A percentile compares a stretch with the other conserved stretches of the same genome.
These are phyloP conservation scores for Mercurialis annua DNA, from an alignment of 345 rosid genomes.

Conservation along the genomic window DNA sequence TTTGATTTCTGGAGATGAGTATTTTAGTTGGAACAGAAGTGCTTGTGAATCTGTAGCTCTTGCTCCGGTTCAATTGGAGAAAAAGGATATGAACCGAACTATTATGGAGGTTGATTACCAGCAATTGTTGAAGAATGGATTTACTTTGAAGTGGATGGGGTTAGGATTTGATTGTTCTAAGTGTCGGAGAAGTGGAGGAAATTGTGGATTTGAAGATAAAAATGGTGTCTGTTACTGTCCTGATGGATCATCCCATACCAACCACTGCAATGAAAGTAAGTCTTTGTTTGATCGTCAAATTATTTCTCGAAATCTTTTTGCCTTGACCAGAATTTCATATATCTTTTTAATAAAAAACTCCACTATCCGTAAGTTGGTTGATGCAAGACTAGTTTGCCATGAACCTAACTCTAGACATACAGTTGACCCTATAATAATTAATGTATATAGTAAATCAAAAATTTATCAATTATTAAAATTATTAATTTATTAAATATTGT, in stretches of 20 bases:
- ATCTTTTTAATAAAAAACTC: no score
- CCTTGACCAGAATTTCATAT: no score
- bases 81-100: slow-evolving; percentile 1
- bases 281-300: no score
- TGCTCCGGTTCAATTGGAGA: slow-evolving; percentile 20
- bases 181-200: slow-evolving; percentile 29
- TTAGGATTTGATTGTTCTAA: slow-evolving; percentile 14
- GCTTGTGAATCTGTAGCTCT: slow-evolving; percentile 15
- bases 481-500: no score
- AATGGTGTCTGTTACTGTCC: slow-evolving; percentile 26
- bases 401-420: no score
- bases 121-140: slow-evolving; percentile 18
- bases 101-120: not conserved
- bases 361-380: no score
- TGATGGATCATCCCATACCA: slow-evolving; percentile 17
- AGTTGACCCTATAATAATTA: no score
- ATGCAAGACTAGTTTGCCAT: no score
- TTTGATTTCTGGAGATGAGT: slow-evolving; percentile 20
- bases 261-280: slow-evolving; percentile 25
- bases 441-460: no score
- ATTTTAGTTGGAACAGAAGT: slow-evolving; percentile 2
- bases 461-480: no score
- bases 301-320: no score
- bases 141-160: slow-evolving; percentile 29
- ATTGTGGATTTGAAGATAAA: slow-evolving; percentile 23